Percentiles rank a stretch among this genome's conserved stretches.
phyloP scores from a whole-genome alignment of 1,139 yeast species.

The Wickerhamomyces sp. region DNA sequence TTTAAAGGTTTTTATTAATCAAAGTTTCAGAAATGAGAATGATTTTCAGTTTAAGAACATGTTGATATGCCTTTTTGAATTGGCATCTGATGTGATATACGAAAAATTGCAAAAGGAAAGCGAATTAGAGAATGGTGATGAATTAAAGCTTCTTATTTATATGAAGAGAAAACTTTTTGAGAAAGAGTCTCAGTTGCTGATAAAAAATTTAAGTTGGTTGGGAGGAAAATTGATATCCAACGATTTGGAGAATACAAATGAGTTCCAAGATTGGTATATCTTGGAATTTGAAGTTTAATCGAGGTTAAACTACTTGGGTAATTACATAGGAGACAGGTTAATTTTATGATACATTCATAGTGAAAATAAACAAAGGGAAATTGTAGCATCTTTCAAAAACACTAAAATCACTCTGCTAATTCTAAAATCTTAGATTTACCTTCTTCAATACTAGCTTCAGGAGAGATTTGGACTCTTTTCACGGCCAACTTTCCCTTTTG shows the following conservation, averaged over 20 bases:
- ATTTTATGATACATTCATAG: too few relatives aligned
- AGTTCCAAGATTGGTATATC: conserved; percentile 24
- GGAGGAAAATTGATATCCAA: conserved; percentile 20
- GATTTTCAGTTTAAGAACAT: conserved; percentile 21
- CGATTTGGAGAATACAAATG: conserved; percentile 17
- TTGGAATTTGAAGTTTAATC: conserved; percentile 23
- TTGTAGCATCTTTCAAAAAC: too few relatives aligned
- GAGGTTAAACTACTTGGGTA: neutral
- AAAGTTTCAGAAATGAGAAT: conserved; percentile 17
- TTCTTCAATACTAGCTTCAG: conserved; percentile 66
- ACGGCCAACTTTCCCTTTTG: conserved; percentile 67
- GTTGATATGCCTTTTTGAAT: conserved; percentile 22
- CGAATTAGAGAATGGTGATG: conserved; percentile 11
- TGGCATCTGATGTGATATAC: conserved; percentile 17
- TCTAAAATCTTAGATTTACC: conserved; percentile 52
- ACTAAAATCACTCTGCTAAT: conserved; percentile 15
- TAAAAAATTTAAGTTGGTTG: conserved; percentile 23
- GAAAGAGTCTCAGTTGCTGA: conserved; percentile 19
- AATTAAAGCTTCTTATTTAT: conserved; percentile 19
- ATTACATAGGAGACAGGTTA: neutral
- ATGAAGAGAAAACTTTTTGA: conserved; percentile 20
- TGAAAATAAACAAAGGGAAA: too few relatives aligned
- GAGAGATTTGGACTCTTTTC: conserved; percentile 67
- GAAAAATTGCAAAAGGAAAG: conserved; percentile 4
- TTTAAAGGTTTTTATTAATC: conserved; percentile 20